phyloP scores from a whole-genome alignment of 495 filamentous ascomycete genomes.

The Venustampulla echinocandica region DNA sequence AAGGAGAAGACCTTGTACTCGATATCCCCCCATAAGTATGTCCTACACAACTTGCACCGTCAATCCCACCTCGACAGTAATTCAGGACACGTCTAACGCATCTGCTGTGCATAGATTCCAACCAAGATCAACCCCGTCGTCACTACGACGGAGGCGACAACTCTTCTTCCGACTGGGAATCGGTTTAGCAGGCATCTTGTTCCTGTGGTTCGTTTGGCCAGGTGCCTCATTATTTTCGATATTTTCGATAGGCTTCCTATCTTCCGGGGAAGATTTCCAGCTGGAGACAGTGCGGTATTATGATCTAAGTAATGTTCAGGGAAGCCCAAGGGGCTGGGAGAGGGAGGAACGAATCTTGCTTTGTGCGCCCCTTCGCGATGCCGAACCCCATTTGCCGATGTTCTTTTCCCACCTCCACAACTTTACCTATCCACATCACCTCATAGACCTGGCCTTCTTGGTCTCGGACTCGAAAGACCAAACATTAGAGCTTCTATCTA shows the following conservation, averaged over 20 bases:
- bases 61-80: neutral
- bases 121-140: conserved; percentile 64
- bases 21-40: conserved; percentile 82
- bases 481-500: conserved; percentile 66
- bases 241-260: conserved; percentile 65
- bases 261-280: conserved; percentile 59
- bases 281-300: conserved; percentile 95
- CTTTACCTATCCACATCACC: conserved; percentile 93
- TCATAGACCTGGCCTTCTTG: conserved; percentile 93
- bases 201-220: conserved; percentile 57
- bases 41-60: conserved; percentile 10
- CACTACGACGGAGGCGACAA: conserved; percentile 63
- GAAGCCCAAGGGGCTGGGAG: conserved; percentile 87
- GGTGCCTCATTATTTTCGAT: conserved; percentile 60
- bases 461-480: conserved; percentile 96
- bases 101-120: conserved; percentile 57
- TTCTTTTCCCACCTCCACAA: conserved; percentile 95
- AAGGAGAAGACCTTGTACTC: conserved; percentile 55
- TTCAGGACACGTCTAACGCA: conserved; percentile 4
- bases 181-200: conserved; percentile 40
- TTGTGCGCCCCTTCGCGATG: conserved; percentile 91
- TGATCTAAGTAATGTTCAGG: conserved; percentile 84
- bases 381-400: conserved; percentile 89
- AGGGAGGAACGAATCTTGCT: conserved; percentile 89
- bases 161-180: conserved; percentile 59